Base-by-base conservation (phyloP, 192 early-diverging fungal genomes). In the Helicostylum pulchrum region DNA sequence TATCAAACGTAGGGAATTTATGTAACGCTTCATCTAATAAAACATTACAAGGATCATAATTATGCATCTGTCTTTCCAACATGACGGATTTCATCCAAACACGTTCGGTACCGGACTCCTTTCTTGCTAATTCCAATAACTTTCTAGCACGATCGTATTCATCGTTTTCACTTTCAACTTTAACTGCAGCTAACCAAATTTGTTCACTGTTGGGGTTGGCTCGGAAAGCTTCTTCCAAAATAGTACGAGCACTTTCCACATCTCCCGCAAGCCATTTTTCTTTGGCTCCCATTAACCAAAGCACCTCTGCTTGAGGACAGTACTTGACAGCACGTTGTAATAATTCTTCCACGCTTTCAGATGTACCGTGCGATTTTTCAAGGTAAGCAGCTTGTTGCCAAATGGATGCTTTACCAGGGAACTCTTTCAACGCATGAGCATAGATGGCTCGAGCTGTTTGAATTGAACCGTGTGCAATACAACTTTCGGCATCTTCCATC, bases 261-360 rank as follows among this genome's bases (percentile, higher is more conserved):
- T 95, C 89, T 6, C 88, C 87, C 11, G 83, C 80, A 15, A 87
- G 57, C 96, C 96, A 97, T 71, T 91, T 92, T 53, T 97, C 94
- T 70, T 97, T 96, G 31, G 97, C 97, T 0, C 84, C 89, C 91
- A 97, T 97, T 31, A 99, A 82, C 97, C 97, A 99, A 50, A 99
- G 77, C 2, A 92, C 81, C 73, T 99, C 94, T 17, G 88, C 90
- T 44, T 93, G 90, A 47, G 96, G 97, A 69, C 93, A 96, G 63
- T 88, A 85, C 59, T 83, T 81, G 47, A 98, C 93, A 2, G 95
- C 92, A 12, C 93, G 88, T 53, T 88, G 77, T 30, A 99, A 70
- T 43, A 99, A 63, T 58, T 86, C 85, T 26, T 91, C 90, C 44
- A 96, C 74, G 0, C 80, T 84, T 36, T 88, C 89, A 3, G 65